A percentile compares a stretch with the other conserved stretches of the same genome.
These are phyloP conservation scores for Pleurotus salmoneostramineus DNA, from an alignment of 768 basidiomycete genomes.

Conservation along the genomic window DNA sequence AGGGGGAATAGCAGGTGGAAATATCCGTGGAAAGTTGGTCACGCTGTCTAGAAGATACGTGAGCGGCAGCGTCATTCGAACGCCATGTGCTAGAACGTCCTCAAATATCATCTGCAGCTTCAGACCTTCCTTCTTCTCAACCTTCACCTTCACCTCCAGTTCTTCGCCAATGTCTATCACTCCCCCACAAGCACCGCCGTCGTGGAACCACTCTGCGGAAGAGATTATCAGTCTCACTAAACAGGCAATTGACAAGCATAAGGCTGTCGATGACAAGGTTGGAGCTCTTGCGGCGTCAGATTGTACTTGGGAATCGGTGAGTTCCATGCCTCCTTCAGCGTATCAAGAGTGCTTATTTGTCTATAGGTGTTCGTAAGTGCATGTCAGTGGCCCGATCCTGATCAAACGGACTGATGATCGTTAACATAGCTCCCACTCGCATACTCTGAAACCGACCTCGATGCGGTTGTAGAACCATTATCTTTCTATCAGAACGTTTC, in stretches of 20 bases:
- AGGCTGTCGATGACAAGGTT: constrained; percentile 52
- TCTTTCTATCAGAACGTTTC: constrained; percentile 84
- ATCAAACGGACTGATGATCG: not conserved
- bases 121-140: constrained; percentile 21
- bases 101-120: constrained; percentile 19
- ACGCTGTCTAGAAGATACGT: constrained; percentile 8
- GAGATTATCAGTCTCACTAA: constrained; percentile 57
- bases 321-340: constrained; percentile 14
- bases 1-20: constrained; percentile 37
- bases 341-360: not conserved
- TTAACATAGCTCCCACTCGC: constrained; percentile 51
- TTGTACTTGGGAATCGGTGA: constrained; percentile 64
- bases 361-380: constrained; percentile 69
- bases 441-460: constrained; percentile 51
- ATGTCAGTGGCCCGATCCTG: constrained; percentile 4
- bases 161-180: constrained; percentile 37
- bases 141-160: constrained; percentile 15
- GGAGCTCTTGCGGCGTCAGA: constrained; percentile 52
- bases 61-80: constrained; percentile 9
- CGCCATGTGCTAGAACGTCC: constrained; percentile 18
- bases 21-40: constrained; percentile 30
- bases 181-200: constrained; percentile 63
- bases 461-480: constrained; percentile 52
- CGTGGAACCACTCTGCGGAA: constrained; percentile 64
- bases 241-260: constrained; percentile 53